Base-by-base conservation (phyloP, 805 yeast genomes). In the Kluyveromyces dobzhanskii region DNA sequence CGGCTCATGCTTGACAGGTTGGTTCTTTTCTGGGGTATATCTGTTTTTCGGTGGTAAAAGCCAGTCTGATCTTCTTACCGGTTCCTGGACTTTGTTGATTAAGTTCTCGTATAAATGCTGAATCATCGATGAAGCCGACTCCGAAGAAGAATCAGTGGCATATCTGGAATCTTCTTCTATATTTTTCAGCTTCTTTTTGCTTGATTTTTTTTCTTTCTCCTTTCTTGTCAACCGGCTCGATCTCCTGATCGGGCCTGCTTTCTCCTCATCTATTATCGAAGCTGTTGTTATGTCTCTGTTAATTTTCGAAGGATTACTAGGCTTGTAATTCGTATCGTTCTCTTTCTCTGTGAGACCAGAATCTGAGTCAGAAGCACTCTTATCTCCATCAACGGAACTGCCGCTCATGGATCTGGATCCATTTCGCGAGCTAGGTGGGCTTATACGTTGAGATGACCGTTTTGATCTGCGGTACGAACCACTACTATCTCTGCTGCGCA, bases 51-150 rank as follows among this genome's bases (percentile, higher is more conserved):
- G 54, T 13, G 61, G 61, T 28, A 61, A 39, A 3, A 61, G 40
- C 55, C 60, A 54, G 39, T 61, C 64, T 7, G 65, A 61, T 39
- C 65, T 50, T 45, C 65, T 48, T n/a, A 43, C 46, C 7, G 65
- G 64, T 4, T 44, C 46, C 19, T 32, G 35, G 8, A 52, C 42
- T 38, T 61, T 61, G 1, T 57, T 50, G 2, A 61, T 59, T 25
- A 61, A 35, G 5, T 51, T 41, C 37, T 61, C 65, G 36, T 47
- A 53, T 8, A 60, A 42, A 40, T 53, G 55, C 16, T 46, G 44
- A 9, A 60, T 50, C n/a, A 43, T 41, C 10, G 37, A 8, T 24
- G 12, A 9, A 23, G 18, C 13, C 7, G 14, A 24, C 12, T 26
- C 19, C 8, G 29, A 7, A 7, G 45, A 21, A 2, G 24, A 24